Evolutionary conservation across 148 eudicot genomes (phyloP).

Genomic region (Vaccinium macrocarpon): DNA sequence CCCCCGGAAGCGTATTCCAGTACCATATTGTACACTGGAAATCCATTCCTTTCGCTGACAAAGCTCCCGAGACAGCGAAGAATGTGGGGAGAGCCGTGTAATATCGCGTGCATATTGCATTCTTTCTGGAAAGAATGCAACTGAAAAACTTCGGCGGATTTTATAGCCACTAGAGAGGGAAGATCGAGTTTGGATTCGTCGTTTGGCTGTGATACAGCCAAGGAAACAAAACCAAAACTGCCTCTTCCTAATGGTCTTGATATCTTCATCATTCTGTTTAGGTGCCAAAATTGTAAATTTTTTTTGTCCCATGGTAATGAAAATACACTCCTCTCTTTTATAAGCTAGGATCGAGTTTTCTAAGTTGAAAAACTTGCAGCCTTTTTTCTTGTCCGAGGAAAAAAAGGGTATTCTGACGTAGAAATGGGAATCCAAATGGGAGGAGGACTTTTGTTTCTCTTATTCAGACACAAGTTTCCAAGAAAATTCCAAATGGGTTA

Average conservation of each 20-base stretch:
- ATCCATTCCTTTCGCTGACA: conserved; percentile 7
- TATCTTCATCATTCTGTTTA: neutral
- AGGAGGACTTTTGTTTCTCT: too few relatives aligned
- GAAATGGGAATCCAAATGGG: too few relatives aligned
- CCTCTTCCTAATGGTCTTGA: conserved; percentile 2
- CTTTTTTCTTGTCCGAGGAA: too few relatives aligned
- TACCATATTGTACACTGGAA: conserved; percentile 6
- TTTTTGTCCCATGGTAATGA: too few relatives aligned
- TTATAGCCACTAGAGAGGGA: conserved; percentile 1
- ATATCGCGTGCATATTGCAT: neutral
- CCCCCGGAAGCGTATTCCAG: conserved; percentile 25
- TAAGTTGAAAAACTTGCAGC: too few relatives aligned
- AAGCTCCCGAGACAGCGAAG: conserved; percentile 15
- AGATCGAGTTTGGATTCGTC: neutral
- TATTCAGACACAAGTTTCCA: too few relatives aligned
- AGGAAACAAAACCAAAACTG: neutral
- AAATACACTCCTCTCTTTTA: too few relatives aligned
- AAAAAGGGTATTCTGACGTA: too few relatives aligned
- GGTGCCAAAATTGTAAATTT: neutral
- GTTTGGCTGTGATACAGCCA: neutral
- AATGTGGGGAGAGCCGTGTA: conserved; percentile 1
- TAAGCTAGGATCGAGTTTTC: too few relatives aligned
- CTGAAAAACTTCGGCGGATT: neutral
- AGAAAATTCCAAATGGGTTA: too few relatives aligned
- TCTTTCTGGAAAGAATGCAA: neutral